A percentile compares a stretch with the other conserved stretches of the same genome.
Conservation (phyloP, 768 basidiomycete species). For the Termitomyces heimii region DNA sequence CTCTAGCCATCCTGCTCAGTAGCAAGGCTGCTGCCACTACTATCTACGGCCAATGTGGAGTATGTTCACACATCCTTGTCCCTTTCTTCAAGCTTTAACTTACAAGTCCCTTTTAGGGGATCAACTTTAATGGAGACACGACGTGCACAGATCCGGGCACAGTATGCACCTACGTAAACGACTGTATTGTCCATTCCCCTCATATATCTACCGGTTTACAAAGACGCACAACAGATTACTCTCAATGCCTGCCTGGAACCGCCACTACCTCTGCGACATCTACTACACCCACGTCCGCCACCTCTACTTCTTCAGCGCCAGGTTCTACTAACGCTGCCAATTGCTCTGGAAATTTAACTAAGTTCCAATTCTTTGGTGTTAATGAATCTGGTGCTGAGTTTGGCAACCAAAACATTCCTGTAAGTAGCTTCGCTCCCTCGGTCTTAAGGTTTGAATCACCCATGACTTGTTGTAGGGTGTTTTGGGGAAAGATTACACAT, state of each 20-base stretch:
- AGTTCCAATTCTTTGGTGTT: slow-evolving; percentile 60
- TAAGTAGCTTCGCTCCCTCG: slow-evolving; percentile 16
- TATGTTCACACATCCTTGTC: slow-evolving; percentile 18
- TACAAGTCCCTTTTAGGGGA: slow-evolving; percentile 22
- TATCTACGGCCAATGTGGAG: slow-evolving; percentile 49
- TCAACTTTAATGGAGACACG: slow-evolving; percentile 36
- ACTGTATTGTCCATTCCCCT: slow-evolving; percentile 25
- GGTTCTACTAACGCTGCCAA: slow-evolving; percentile 19
- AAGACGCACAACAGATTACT: slow-evolving; percentile 30
- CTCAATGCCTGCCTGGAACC: slow-evolving; percentile 34
- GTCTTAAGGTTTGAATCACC: neutral
- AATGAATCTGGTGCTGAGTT: slow-evolving; percentile 62
- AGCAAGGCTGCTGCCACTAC: slow-evolving; percentile 26
- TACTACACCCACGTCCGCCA: slow-evolving; percentile 23
- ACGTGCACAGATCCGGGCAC: slow-evolving; percentile 36
- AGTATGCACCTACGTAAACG: slow-evolving; percentile 33
- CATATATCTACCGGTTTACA: neutral
- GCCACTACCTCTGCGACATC: slow-evolving; percentile 21
- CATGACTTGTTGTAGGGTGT: slow-evolving; percentile 20
- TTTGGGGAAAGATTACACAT: slow-evolving; percentile 41
- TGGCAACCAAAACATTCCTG: slow-evolving; percentile 42
- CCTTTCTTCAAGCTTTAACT: neutral
- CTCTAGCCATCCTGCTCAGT: slow-evolving; percentile 26
- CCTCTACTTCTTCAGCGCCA: slow-evolving; percentile 25
- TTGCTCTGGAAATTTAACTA: slow-evolving; percentile 38